Conservation (phyloP, 2,329 filamentous ascomycete genomes). For the Davidsoniella neocaledoniae region DNA sequence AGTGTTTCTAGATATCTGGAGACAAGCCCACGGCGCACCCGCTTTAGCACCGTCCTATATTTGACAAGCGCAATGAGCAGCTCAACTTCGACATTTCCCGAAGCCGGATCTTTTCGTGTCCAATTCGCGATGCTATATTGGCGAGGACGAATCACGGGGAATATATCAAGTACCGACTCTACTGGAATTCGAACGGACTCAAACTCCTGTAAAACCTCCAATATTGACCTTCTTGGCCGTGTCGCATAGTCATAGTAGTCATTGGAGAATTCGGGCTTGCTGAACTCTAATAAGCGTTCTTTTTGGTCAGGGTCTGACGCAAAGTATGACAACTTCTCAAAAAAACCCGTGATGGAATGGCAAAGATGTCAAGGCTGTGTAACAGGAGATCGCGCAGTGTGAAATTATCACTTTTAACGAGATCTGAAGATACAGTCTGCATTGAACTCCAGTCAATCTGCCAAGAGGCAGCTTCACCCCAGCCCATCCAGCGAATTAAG, state of each 20-base stretch:
- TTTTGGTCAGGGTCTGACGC: constrained; percentile 56
- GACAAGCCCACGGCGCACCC: constrained; percentile 72
- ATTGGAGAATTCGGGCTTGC: constrained; percentile 61
- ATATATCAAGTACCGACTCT: constrained; percentile 50
- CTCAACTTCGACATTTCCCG: constrained; percentile 33
- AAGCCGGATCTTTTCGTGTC: constrained; percentile 8
- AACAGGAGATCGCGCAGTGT: constrained; percentile 64
- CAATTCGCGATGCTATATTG: constrained; percentile 79
- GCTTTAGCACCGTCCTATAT: constrained; percentile 74
- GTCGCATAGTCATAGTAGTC: constrained; percentile 95
- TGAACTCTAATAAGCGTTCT: constrained; percentile 71
- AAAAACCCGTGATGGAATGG: constrained; percentile 81
- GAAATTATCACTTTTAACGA: constrained; percentile 9
- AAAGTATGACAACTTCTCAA: constrained; percentile 61
- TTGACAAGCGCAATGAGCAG: constrained; percentile 77
- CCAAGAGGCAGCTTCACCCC: constrained; percentile 55
- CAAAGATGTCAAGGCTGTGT: constrained; percentile 74
- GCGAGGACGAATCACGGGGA: constrained; percentile 71
- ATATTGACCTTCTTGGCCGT: constrained; percentile 70
- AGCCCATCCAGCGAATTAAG: constrained; percentile 64
- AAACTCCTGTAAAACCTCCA: constrained; percentile 88
- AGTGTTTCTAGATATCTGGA: constrained; percentile 68
- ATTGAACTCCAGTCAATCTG: constrained; percentile 30
- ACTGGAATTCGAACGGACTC: constrained; percentile 67
- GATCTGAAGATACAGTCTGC: constrained; percentile 3